Base-by-base conservation (phyloP, 768 basidiomycete genomes). In the Nidula microcarpa region DNA sequence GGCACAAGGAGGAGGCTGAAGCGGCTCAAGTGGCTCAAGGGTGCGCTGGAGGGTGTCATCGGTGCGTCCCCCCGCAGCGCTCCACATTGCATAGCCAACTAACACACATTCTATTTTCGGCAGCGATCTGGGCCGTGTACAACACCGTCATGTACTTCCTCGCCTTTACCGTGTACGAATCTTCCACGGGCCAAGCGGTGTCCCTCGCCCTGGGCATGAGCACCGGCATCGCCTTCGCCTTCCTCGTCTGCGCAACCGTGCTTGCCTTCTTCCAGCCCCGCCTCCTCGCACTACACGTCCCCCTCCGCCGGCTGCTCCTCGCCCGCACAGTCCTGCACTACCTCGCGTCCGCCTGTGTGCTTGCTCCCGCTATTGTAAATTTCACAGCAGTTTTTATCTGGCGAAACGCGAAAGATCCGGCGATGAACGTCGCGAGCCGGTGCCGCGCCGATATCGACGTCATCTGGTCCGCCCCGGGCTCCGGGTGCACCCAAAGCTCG, bases 361-460 rank as follows among this genome's bases (percentile, higher is more conserved):
- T 86, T 44, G 72, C 65, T 3, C 80, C 83, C 11, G 74, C 87
- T 33, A 59, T 78, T 44, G 69, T 74, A 57, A 90, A 86, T 60
- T 55, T 88, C 39, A 75, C 69, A 6, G 65, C 89, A 17, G 70
- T 84, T 39, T 73, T 76, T 41, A 49, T 76, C 7, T 87, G 85
- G 86, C 75, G 72, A 57, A 65, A 71, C 17, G 62, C 73, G 8
- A 48, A 71, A 1, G 65, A 73, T 50, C 36, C 63, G 32, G 72
- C 72, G 50, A 55, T 79, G 43, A 68, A 70, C 51, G 59, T 71
- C 36, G 63, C 61, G 18, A 64, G 65, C 43, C 76, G 81, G n/a
- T 90, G 89, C 54, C 66, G 69, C 44, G 73, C 86, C 69, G 84
- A 87, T 56, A 69, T 89, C 43, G 89, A 90, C 61, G 72, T 84